Base-by-base conservation (phyloP, 345 rosid genomes). In the Eutrema yunnanense region DNA sequence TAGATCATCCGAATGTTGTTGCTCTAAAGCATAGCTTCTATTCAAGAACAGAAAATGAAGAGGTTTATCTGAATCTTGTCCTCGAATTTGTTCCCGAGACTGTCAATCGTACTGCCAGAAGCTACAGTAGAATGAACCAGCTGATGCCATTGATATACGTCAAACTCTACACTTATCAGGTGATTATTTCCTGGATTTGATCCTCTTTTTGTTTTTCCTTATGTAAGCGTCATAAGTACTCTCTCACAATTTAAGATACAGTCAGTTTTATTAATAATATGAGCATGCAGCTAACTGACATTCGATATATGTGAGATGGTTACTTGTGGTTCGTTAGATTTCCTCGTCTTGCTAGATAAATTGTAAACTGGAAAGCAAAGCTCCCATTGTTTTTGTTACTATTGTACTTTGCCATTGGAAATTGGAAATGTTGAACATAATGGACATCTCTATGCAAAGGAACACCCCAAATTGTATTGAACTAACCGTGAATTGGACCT, bases 61-160 rank as follows among this genome's bases (percentile, higher is more conserved):
- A 86, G 79, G 83, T 90, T 59, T 90, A 88, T 78, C 80, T 90
- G 26, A 88, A 90, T 75, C 92, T 90, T 73, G 96, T 90, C 29
- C 88, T 90, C 43, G 93, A 90, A 70, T 88, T 80, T 85, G 96
- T 90, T 73, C 93, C 93, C 40, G 93, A 90, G 78, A 86, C 93
- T 62, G 87, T 90, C 40, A 81, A 81, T 54, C 90, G 94, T 53
- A 69, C 81, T 65, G 91, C 94, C 12, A 88, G 84, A 75, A 84
- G 73, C 74, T 85, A 90, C 81, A 86, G 75, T 84, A 85, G 86
- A 79, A 83, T 72, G 81, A 79, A 82, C 78, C 94, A 88, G 82
- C 78, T 89, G 69, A 90, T 90, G 90, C 96, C 96, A 58, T 73
- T 90, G 74, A 82, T 90, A 74, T 86, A 87, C 75, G 96, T 88